Percentiles rank a stretch among this genome's conserved stretches.
These are phyloP conservation scores for Trichoderma afroharzianum DNA, from an alignment of 2,329 filamentous ascomycete genomes.

Conservation along the genomic window DNA sequence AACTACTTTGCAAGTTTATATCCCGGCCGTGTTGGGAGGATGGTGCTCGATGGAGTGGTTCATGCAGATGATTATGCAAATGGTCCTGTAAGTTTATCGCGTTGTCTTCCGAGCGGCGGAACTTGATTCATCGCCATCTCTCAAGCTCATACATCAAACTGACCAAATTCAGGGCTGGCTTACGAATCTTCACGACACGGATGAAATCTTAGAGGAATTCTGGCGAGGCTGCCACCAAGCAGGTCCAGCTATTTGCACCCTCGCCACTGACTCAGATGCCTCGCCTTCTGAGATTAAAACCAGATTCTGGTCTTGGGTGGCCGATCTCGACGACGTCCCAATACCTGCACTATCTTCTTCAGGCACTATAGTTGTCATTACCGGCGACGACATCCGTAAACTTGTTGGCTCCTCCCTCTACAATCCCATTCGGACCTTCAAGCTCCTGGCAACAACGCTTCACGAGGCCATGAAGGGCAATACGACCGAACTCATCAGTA, in stretches of 20 bases:
- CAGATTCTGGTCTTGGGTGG: background rate
- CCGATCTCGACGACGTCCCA: background rate
- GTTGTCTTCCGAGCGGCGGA: background rate
- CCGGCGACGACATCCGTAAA: background rate
- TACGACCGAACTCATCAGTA: background rate
- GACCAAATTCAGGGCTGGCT: background rate
- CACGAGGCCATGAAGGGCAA: background rate
- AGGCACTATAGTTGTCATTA: background rate
- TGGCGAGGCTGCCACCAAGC: background rate
- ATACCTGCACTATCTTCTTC: background rate
- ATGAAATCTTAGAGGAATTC: background rate
- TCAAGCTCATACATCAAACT: background rate
- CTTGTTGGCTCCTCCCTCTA: background rate
- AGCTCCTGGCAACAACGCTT: background rate
- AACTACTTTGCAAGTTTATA: constrained; percentile 41
- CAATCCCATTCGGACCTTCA: background rate
- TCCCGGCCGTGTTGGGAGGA: constrained; percentile 39
- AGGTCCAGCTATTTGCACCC: background rate
- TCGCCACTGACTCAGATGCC: background rate
- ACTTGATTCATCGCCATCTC: background rate
- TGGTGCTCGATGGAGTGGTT: constrained; percentile 38
- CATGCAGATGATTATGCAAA: constrained; percentile 19
- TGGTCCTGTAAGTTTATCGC: background rate
- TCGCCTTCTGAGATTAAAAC: background rate
- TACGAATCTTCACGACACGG: background rate